These are phyloP conservation scores for Cinnamomum micranthum DNA, from an alignment of 164 flowering plant species.

Conservation along the genomic window DNA sequence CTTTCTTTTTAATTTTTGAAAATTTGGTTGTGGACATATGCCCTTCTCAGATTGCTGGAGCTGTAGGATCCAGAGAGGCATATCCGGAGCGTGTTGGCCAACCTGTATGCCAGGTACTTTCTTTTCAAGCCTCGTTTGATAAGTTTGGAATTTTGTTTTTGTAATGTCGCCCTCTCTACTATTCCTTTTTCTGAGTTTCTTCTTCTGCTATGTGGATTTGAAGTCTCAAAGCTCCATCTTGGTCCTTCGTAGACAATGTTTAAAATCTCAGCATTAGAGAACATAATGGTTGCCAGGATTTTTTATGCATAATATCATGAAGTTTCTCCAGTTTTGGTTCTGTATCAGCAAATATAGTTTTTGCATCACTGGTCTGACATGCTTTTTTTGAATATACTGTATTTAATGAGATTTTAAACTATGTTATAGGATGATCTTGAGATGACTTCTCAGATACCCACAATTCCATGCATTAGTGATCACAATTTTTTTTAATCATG, in stretches of 20 bases:
- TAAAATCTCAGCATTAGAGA: not conserved
- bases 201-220: not conserved
- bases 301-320: not conserved
- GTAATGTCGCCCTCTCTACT: constrained; percentile 15
- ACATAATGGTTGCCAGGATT: not conserved
- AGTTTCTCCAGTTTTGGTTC: not conserved
- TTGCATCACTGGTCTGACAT: not conserved
- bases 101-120: constrained; percentile 6
- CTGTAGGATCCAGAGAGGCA: constrained; percentile 34
- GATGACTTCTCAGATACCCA: no score
- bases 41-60: constrained; percentile 46
- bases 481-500: constrained; percentile 9
- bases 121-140: not conserved
- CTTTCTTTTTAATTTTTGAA: not conserved
- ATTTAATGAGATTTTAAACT: not conserved
- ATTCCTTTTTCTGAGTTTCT: not conserved
- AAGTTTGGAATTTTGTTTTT: not conserved
- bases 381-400: not conserved
- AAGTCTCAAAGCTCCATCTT: not conserved
- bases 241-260: not conserved
- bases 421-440: not conserved
- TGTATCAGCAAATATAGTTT: not conserved
- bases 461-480: not conserved
- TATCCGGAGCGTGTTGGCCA: not conserved
- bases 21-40: not conserved